phyloP scores from a whole-genome alignment of 2,329 filamentous ascomycete species.

The Lasiodiplodia gonubiensis region DNA sequence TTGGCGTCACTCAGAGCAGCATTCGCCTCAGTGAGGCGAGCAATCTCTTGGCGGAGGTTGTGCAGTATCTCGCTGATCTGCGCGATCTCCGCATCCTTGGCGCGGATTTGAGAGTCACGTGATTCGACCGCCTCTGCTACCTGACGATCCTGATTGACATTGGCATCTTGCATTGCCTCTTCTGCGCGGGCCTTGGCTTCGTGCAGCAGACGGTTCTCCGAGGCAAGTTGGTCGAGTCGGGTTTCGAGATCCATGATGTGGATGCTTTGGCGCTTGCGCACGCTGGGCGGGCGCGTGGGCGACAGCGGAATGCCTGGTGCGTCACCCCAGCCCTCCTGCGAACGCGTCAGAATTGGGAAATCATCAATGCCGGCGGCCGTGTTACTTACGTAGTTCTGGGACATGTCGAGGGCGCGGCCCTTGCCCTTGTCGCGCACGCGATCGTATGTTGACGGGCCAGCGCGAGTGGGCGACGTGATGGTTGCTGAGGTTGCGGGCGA shows the following conservation, averaged over 20 bases:
- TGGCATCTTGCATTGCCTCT: constrained; percentile 61
- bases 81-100: constrained; percentile 87
- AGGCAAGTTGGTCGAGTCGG: constrained; percentile 79
- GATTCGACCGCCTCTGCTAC: constrained; percentile 63
- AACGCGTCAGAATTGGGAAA: constrained; percentile 35
- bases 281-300: constrained; percentile 90
- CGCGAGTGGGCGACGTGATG: constrained; percentile 40
- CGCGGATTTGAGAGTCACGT: constrained; percentile 72
- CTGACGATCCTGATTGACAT: constrained; percentile 54
- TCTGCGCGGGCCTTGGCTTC: constrained; percentile 76
- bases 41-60: constrained; percentile 81
- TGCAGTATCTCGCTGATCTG: constrained; percentile 78
- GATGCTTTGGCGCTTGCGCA: constrained; percentile 97
- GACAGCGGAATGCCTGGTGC: constrained; percentile 88
- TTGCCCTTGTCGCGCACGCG: constrained; percentile 88
- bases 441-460: constrained; percentile 65
- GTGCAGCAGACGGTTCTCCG: constrained; percentile 81
- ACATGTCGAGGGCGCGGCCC: constrained; percentile 74
- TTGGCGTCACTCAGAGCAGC: constrained; percentile 79
- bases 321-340: constrained; percentile 91
- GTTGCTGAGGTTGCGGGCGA: constrained; percentile 41
- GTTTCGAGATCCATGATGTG: constrained; percentile 89
- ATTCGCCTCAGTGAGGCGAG: constrained; percentile 81
- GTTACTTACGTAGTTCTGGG: constrained; percentile 87
- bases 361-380: constrained; percentile 23